Percentiles rank a stretch among this genome's conserved stretches.
Evolutionary conservation across 2,329 filamentous ascomycete genomes (phyloP).

Genomic region (Trichoderma koningiopsis): DNA sequence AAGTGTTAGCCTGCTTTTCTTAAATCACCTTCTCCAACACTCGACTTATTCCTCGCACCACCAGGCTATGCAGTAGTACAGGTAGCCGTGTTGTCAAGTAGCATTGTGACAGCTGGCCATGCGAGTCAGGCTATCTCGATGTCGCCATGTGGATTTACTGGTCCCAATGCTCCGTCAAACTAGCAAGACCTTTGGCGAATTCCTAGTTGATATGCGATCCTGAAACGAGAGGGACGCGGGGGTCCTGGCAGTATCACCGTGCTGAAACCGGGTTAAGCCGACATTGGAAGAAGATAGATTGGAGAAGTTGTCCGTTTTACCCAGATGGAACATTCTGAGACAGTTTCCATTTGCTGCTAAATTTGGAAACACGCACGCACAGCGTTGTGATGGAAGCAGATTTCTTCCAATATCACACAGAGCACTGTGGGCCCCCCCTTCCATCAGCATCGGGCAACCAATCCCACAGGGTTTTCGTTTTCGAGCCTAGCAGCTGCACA

Average conservation of each 20-base stretch:
- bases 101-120: constrained; percentile 25
- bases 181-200: constrained; percentile 16
- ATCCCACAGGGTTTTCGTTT: constrained; percentile 9
- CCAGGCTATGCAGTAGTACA: neutral
- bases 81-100: neutral
- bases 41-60: neutral
- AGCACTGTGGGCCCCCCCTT: constrained; percentile 13
- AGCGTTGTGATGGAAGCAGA: constrained; percentile 5
- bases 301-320: neutral
- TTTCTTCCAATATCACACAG: constrained; percentile 17
- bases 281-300: constrained; percentile 10
- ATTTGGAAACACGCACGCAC: constrained; percentile 23
- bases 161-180: constrained; percentile 15
- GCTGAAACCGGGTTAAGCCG: constrained; percentile 26
- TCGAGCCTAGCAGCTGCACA: constrained; percentile 12
- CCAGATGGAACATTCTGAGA: constrained; percentile 25
- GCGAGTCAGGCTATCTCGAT: constrained; percentile 24
- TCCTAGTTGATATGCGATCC: neutral
- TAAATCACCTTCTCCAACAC: constrained; percentile 13
- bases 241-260: constrained; percentile 18
- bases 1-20: constrained; percentile 4
- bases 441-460: constrained; percentile 20
- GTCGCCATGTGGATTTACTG: constrained; percentile 23
- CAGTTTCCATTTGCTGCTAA: constrained; percentile 26
- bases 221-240: constrained; percentile 23